Percentiles rank a stretch among this genome's conserved stretches.
Evolutionary conservation across 257 asterid genomes (phyloP).

Genomic region (Cinchona pubescens): DNA sequence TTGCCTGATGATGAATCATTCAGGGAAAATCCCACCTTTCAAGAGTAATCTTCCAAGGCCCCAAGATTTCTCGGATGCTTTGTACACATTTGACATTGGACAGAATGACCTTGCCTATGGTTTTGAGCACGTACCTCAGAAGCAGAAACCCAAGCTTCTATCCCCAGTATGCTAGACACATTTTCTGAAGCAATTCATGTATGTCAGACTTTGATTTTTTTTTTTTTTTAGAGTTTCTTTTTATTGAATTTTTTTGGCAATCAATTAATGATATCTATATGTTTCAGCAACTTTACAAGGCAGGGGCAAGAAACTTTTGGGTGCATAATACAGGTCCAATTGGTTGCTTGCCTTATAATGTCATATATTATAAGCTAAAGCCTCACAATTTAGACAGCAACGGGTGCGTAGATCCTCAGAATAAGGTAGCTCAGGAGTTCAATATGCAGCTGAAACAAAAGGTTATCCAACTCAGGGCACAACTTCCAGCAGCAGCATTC

Average conservation of each 20-base stretch:
- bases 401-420: conserved; percentile 38
- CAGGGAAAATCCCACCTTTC: conserved; percentile 14
- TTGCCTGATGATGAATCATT: neutral
- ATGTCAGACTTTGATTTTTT: too few relatives aligned
- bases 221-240: too few relatives aligned
- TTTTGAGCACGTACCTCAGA: conserved; percentile 26
- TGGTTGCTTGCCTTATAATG: conserved; percentile 42
- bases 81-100: conserved; percentile 48
- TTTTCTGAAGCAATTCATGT: conserved; percentile 27
- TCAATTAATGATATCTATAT: neutral
- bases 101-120: conserved; percentile 44
- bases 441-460: conserved; percentile 34
- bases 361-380: conserved; percentile 27
- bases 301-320: conserved; percentile 53
- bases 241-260: neutral
- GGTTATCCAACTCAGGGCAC: conserved; percentile 23
- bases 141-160: conserved; percentile 27
- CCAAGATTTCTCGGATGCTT: conserved; percentile 29
- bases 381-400: conserved; percentile 27
- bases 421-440: conserved; percentile 40
- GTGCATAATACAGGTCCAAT: conserved; percentile 54
- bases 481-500: conserved; percentile 29
- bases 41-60: conserved; percentile 25
- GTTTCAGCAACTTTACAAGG: conserved; percentile 30
- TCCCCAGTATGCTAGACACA: conserved; percentile 32